phyloP scores from a whole-genome alignment of 2,329 filamentous ascomycete genomes.

The Chaetomiaceae sp. region DNA sequence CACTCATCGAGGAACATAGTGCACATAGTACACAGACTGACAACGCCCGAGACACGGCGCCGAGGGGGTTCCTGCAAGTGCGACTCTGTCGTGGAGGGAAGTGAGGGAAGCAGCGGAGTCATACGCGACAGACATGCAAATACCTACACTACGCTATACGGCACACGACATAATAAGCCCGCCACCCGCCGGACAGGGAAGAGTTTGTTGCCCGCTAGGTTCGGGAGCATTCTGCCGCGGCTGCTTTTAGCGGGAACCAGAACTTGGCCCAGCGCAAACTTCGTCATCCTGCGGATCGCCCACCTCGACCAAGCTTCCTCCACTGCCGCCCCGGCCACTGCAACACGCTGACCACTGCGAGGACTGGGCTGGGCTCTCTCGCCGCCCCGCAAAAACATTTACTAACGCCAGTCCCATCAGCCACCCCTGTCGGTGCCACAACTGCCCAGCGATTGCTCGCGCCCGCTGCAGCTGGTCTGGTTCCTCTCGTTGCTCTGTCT shows the following conservation, averaged over 20 bases:
- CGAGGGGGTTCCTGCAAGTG: no score
- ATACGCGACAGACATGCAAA: no score
- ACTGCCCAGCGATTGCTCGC: conserved; percentile 6
- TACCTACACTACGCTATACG: no score
- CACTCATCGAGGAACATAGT: no score
- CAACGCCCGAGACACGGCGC: no score
- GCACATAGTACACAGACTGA: no score
- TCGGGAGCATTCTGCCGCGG: neutral
- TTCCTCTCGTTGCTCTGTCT: conserved; percentile 8
- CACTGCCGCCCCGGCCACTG: conserved; percentile 6
- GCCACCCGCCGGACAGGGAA: neutral
- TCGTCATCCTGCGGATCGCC: conserved; percentile 9
- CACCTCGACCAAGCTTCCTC: conserved; percentile 1
- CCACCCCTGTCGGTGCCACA: conserved; percentile 15
- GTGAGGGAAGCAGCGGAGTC: no score
- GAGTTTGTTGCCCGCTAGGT: neutral
- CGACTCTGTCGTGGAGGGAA: no score
- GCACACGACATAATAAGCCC: conserved; percentile 1
- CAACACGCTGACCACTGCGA: conserved; percentile 1
- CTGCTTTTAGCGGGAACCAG: conserved; percentile 3
- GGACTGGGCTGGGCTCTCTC: conserved; percentile 9
- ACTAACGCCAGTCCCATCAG: conserved; percentile 12
- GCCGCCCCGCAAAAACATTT: conserved; percentile 11
- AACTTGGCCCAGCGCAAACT: conserved; percentile 5
- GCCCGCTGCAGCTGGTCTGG: conserved; percentile 5